Evolutionary conservation across 176 grass and related monocot genomes (phyloP), one percentile per base, ranked within the genome.

Genomic region (Cenchrus fungigraminus): DNA sequence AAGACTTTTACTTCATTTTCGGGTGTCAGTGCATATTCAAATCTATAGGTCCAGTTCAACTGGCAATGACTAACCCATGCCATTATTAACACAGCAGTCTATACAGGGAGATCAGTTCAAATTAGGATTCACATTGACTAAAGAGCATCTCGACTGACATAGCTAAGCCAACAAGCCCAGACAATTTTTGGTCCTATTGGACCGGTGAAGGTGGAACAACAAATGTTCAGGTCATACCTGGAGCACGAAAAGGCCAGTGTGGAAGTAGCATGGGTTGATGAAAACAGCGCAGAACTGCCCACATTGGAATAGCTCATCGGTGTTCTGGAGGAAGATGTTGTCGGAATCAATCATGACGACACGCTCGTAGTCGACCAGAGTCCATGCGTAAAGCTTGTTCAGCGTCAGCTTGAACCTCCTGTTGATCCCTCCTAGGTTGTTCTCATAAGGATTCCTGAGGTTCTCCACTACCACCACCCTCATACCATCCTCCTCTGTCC

Each of bases 311-410:
- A 98, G 93, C 86, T 98, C 96, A 17, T 98, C 96, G 4, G 93
- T 94, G 25, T 91, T 93, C 42, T 94, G 96, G 61, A 98, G 84
- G 84, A 98, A 95, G 79, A 98, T 86, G 88, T 98, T 98, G 82
- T 98, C 96, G 0, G 96, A 98, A 52, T 98, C 96, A 6, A 98
- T 92, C 96, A 98, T 98, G 73, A 95, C 71, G 11, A 98, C 96
- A 17, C 96, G 93, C 50, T 98, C 96, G 16, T 98, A 98, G 9
- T 95, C 90, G 5, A 94, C 81, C 65, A 95, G 55, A 76, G 78
- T 98, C 96, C 96, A 98, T 1, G 96, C 96, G 32, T 98, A 98
- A 32, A 98, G 93, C 91, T 98, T 98, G 84, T 98, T 98, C 74
- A 98, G 15, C 45, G 96, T 98, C 58, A 95, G 82, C 84, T 95